Evolutionary conservation across 768 basidiomycete genomes (phyloP).

Genomic region (Leccinum subgranulosum): DNA sequence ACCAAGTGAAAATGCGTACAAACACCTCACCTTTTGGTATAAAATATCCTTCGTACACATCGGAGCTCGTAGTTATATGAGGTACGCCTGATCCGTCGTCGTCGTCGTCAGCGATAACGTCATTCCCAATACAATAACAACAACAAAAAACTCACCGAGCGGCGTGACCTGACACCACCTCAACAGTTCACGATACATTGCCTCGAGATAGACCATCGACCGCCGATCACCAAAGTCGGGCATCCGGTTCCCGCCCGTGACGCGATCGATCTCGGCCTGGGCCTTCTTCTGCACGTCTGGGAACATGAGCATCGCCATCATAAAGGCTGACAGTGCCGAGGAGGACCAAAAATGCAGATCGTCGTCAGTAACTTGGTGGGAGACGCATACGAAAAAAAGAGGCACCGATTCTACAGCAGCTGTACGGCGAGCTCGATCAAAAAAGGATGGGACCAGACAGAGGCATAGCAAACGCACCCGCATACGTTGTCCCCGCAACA

Average conservation of each 20-base stretch:
- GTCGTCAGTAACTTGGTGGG: background rate
- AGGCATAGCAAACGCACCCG: slow-evolving; percentile 15
- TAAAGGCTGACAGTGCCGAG: slow-evolving; percentile 24
- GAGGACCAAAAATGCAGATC: slow-evolving; percentile 9
- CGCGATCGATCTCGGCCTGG: slow-evolving; percentile 26
- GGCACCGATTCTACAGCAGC: slow-evolving; percentile 22
- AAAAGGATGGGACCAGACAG: background rate
- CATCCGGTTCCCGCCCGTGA: slow-evolving; percentile 15
- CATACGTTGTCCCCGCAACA: slow-evolving; percentile 31
- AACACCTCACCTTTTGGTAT: slow-evolving; percentile 18
- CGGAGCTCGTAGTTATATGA: slow-evolving; percentile 20
- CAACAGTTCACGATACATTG: slow-evolving; percentile 20
- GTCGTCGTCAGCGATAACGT: background rate
- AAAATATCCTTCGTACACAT: slow-evolving; percentile 17
- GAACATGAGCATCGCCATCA: slow-evolving; percentile 26
- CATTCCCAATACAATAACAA: background rate
- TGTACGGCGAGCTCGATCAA: background rate
- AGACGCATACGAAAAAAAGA: no score
- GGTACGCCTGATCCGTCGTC: slow-evolving; percentile 22
- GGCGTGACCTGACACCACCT: slow-evolving; percentile 26
- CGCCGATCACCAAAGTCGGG: slow-evolving; percentile 20
- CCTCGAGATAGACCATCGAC: slow-evolving; percentile 25
- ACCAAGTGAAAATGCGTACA: background rate
- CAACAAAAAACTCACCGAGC: slow-evolving; percentile 12
- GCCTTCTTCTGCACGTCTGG: slow-evolving; percentile 25